phyloP scores from a whole-genome alignment of 2,329 filamentous ascomycete species.

The Zymoseptoria crescenta region DNA sequence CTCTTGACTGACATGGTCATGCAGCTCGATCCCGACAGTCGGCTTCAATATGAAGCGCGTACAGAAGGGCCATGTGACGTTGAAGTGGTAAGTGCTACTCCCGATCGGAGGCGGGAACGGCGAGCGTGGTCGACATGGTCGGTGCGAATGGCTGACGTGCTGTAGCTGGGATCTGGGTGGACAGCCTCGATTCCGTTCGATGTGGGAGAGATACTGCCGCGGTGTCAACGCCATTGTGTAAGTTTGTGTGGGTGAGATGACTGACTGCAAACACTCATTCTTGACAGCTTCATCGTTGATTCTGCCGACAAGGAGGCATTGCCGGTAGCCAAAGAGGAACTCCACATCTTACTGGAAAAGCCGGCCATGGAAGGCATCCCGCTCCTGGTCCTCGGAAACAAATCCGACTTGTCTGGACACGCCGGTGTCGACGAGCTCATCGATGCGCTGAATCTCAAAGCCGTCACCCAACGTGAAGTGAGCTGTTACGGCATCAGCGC shows the following conservation, averaged over 20 bases:
- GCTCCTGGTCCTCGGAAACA: constrained; percentile 89
- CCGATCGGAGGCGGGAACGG: neutral
- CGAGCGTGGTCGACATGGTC: neutral
- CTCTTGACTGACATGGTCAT: neutral
- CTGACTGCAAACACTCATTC: neutral
- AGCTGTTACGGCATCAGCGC: constrained; percentile 98
- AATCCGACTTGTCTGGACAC: constrained; percentile 88
- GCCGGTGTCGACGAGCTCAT: constrained; percentile 92
- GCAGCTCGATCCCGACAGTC: constrained; percentile 92
- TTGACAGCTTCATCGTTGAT: constrained; percentile 78
- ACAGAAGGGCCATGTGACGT: constrained; percentile 92
- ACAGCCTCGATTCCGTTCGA: constrained; percentile 90
- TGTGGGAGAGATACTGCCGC: constrained; percentile 99
- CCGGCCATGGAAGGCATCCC: constrained; percentile 81
- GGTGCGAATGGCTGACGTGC: constrained; percentile 21
- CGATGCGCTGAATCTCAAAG: constrained; percentile 81
- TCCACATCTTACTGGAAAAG: constrained; percentile 81
- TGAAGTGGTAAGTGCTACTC: constrained; percentile 66
- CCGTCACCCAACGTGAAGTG: constrained; percentile 84
- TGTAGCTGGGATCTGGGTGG: constrained; percentile 88
- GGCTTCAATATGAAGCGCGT: constrained; percentile 99
- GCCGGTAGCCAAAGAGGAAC: constrained; percentile 80
- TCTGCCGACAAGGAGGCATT: constrained; percentile 78
- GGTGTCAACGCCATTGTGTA: constrained; percentile 94
- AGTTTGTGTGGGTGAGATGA: constrained; percentile 21